Conservation (phyloP, 2,329 filamentous ascomycete species). For the Cladorrhinum sp. region DNA sequence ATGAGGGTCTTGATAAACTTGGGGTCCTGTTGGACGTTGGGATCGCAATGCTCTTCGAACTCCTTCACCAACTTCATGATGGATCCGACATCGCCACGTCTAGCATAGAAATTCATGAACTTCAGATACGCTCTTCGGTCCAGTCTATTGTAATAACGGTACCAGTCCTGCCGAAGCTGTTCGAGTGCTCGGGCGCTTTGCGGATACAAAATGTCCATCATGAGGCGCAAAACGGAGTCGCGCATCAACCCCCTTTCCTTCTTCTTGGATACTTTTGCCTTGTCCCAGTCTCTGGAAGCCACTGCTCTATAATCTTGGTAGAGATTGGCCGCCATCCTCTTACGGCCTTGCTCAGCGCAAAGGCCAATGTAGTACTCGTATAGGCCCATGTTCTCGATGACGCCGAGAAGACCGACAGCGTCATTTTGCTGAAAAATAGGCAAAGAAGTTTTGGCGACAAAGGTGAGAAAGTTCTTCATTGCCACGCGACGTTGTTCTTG, state of each 20-base stretch:
- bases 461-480: not conserved
- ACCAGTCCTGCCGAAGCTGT: constrained; percentile 49
- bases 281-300: constrained; percentile 24
- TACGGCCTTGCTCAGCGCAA: constrained; percentile 30
- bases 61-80: constrained; percentile 46
- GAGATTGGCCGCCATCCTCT: constrained; percentile 37
- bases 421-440: constrained; percentile 23
- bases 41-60: constrained; percentile 36
- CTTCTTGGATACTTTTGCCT: not conserved
- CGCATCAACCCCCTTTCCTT: constrained; percentile 31
- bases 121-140: constrained; percentile 46
- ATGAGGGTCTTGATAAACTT: constrained; percentile 57
- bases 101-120: constrained; percentile 49
- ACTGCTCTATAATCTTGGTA: constrained; percentile 47
- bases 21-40: constrained; percentile 24
- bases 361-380: constrained; percentile 45
- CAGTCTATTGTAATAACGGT: constrained; percentile 38
- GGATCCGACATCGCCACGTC: constrained; percentile 44
- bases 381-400: constrained; percentile 37
- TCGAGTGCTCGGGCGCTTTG: constrained; percentile 41
- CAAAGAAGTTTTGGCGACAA: constrained; percentile 20
- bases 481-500: not conserved
- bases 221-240: constrained; percentile 39
- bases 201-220: constrained; percentile 44
- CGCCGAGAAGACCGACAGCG: constrained; percentile 39